Evolutionary conservation across 768 basidiomycete species (phyloP).

Genomic region (Naematelia aurantialba): DNA sequence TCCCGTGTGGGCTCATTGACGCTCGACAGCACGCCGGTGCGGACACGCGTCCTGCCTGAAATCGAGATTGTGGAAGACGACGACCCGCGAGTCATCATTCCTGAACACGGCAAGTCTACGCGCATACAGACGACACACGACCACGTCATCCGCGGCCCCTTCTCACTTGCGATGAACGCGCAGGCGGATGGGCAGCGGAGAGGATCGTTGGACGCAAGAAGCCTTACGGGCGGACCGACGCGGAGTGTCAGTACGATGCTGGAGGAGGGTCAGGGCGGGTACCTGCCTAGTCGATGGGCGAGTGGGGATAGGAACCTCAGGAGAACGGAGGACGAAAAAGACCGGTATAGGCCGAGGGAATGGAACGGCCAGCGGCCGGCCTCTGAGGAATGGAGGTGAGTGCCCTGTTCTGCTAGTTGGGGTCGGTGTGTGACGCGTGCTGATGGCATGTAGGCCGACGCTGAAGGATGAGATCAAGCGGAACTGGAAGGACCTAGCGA

Average conservation of each 20-base stretch:
- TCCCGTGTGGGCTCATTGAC: slow-evolving; percentile 12
- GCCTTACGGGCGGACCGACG: slow-evolving; percentile 3
- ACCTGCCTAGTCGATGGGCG: slow-evolving; percentile 47
- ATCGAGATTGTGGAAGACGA: slow-evolving; percentile 47
- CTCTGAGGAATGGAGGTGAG: slow-evolving; percentile 48
- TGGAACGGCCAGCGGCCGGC: slow-evolving; percentile 45
- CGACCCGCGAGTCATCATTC: slow-evolving; percentile 38
- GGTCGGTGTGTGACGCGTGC: too few relatives aligned
- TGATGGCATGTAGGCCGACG: slow-evolving; percentile 39
- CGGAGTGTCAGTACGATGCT: slow-evolving; percentile 18
- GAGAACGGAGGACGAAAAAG: slow-evolving; percentile 42
- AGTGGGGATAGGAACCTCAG: slow-evolving; percentile 42
- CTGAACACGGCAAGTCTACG: slow-evolving; percentile 20
- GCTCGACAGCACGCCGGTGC: slow-evolving; percentile 14
- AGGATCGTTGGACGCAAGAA: not conserved
- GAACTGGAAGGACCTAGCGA: slow-evolving; percentile 45
- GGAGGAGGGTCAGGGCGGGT: slow-evolving; percentile 39
- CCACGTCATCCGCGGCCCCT: slow-evolving; percentile 40
- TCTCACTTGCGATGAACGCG: slow-evolving; percentile 29
- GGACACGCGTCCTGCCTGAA: slow-evolving; percentile 30
- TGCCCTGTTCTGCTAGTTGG: slow-evolving; percentile 7
- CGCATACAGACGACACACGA: slow-evolving; percentile 35
- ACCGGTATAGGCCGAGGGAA: slow-evolving; percentile 48
- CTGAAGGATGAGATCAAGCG: slow-evolving; percentile 44
- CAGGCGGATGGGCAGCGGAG: slow-evolving; percentile 2